Percentiles rank a stretch among this genome's conserved stretches.
Conservation (phyloP, 257 asterid species). For the Lycium barbarum region DNA sequence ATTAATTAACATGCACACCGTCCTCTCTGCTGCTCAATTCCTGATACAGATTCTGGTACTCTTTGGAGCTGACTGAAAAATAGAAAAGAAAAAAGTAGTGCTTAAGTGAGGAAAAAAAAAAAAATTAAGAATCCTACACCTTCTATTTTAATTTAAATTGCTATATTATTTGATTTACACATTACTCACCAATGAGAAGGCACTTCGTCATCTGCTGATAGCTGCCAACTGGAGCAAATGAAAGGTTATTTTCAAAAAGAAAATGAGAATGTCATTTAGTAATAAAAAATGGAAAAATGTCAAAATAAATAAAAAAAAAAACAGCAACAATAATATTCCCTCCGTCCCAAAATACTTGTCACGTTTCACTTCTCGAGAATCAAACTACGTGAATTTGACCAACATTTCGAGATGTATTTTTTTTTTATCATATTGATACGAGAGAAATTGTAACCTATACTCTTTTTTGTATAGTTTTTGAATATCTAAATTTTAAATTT, state of each 20-base stretch:
- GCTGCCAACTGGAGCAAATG: slow-evolving; percentile 59
- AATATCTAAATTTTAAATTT: too few relatives aligned
- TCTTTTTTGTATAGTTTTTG: too few relatives aligned
- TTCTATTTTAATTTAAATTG: not conserved
- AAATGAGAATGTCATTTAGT: not conserved
- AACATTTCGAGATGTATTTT: too few relatives aligned
- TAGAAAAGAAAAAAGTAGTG: not conserved
- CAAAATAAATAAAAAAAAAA: not conserved
- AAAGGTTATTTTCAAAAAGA: not conserved
- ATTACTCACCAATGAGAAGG: slow-evolving; percentile 63
- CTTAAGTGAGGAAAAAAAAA: not conserved
- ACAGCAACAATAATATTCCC: not conserved
- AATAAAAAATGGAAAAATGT: not conserved
- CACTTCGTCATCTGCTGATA: slow-evolving; percentile 54
- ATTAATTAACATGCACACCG: slow-evolving; percentile 65
- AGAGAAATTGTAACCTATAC: too few relatives aligned
- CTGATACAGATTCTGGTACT: slow-evolving; percentile 67
- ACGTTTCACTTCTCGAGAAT: too few relatives aligned
- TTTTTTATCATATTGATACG: too few relatives aligned
- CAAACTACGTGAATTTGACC: too few relatives aligned
- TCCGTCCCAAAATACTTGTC: too few relatives aligned
- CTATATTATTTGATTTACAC: not conserved
- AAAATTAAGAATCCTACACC: not conserved
- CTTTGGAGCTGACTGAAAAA: slow-evolving; percentile 62
- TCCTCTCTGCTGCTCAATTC: slow-evolving; percentile 61